Conservation (phyloP, 2,329 filamentous ascomycete genomes). For the Beauveria rudraprayagi region DNA sequence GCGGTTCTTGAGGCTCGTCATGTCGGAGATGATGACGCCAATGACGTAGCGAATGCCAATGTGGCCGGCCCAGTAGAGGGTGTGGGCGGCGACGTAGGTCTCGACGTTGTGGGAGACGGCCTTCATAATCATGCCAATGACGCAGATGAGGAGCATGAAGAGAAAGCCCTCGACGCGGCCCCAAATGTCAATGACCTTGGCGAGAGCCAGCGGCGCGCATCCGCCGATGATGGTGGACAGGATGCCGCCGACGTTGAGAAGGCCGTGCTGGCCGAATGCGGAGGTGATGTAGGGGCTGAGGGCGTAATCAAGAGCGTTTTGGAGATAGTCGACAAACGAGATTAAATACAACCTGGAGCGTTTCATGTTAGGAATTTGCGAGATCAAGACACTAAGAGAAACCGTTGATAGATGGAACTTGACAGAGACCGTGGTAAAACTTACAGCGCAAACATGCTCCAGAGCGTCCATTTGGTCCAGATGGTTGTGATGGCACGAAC, state of each 20-base stretch:
- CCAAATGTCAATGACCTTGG: constrained; percentile 42
- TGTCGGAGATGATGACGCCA: constrained; percentile 35
- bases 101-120: constrained; percentile 50
- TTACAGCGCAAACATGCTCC: constrained; percentile 32
- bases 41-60: constrained; percentile 33
- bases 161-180: constrained; percentile 39
- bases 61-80: constrained; percentile 56
- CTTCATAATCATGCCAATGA: constrained; percentile 54
- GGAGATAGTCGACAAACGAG: constrained; percentile 29
- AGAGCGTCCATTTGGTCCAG: constrained; percentile 30
- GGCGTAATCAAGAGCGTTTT: constrained; percentile 32
- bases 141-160: constrained; percentile 33
- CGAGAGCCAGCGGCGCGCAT: constrained; percentile 31
- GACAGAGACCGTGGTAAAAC: constrained; percentile 12
- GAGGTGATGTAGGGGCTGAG: constrained; percentile 61
- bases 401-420: constrained; percentile 15
- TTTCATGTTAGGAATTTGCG: neutral
- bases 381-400: no score
- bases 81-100: constrained; percentile 52
- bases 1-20: constrained; percentile 33
- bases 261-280: constrained; percentile 51
- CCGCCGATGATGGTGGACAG: constrained; percentile 41
- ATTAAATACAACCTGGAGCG: constrained; percentile 30
- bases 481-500: constrained; percentile 32
- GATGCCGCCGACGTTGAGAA: constrained; percentile 56